Percentiles rank a stretch among this genome's conserved stretches.
These are phyloP conservation scores for Trametes cinnabarina DNA, from an alignment of 768 basidiomycete genomes.

Conservation along the genomic window DNA sequence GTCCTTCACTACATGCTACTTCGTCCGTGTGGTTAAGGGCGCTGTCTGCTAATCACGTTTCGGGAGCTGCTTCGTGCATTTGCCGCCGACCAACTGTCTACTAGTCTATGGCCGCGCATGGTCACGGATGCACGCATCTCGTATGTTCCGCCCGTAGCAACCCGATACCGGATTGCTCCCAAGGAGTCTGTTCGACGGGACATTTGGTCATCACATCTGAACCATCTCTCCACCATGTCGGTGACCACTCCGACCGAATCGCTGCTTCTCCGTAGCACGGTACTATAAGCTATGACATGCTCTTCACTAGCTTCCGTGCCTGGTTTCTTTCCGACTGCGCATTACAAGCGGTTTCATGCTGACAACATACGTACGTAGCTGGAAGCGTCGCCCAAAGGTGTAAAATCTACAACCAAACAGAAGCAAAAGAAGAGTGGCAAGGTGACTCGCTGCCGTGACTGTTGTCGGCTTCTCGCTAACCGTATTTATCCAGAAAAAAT, in stretches of 20 bases:
- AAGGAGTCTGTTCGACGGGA: too few relatives aligned
- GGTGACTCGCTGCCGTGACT: not conserved
- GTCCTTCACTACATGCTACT: not conserved
- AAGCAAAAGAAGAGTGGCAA: constrained; percentile 30
- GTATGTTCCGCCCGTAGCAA: not conserved
- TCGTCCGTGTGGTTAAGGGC: not conserved
- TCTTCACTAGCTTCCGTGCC: not conserved
- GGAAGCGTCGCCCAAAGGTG: constrained; percentile 23
- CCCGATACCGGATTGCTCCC: too few relatives aligned
- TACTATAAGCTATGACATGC: not conserved
- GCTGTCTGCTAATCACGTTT: not conserved
- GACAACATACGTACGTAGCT: not conserved
- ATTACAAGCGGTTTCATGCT: not conserved
- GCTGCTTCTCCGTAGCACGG: not conserved
- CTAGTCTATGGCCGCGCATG: not conserved
- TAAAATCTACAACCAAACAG: constrained; percentile 24
- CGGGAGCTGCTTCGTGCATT: too few relatives aligned
- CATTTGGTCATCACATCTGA: too few relatives aligned
- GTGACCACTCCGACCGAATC: not conserved
- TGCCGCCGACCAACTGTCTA: too few relatives aligned
- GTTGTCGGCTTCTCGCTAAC: not conserved
- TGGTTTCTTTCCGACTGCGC: not conserved
- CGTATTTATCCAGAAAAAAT: constrained; percentile 21
- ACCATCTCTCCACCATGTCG: too few relatives aligned
- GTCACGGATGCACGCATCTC: not conserved